Conservation (phyloP, 163 green algal species). For the Trebouxia gelatinosa region DNA sequence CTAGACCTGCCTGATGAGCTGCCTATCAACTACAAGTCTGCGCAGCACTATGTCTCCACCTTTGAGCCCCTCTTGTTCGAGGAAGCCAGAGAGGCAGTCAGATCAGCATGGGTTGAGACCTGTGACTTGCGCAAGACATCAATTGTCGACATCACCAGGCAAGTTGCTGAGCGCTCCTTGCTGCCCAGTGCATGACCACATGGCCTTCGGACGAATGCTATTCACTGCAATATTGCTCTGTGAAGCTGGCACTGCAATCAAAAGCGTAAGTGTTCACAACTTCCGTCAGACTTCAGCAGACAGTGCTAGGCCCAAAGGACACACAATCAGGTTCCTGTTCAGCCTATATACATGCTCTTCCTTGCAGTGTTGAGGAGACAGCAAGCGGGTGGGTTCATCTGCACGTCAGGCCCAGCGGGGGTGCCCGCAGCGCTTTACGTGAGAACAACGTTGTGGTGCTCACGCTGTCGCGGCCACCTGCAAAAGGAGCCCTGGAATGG, state of each 20-base stretch:
- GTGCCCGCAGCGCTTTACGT: background rate
- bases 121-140: constrained; percentile 29
- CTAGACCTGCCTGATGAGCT: constrained; percentile 38
- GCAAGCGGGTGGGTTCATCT: constrained; percentile 6
- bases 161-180: background rate
- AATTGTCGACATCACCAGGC: constrained; percentile 25
- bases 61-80: constrained; percentile 78
- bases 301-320: background rate
- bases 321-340: background rate
- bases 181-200: background rate
- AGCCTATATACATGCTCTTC: background rate
- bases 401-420: background rate
- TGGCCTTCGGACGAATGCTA: background rate
- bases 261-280: background rate
- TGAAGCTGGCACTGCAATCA: background rate
- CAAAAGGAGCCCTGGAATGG: constrained; percentile 36
- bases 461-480: constrained; percentile 35
- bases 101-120: constrained; percentile 47
- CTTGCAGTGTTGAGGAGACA: constrained; percentile 33
- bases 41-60: constrained; percentile 57
- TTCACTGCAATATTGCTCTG: background rate
- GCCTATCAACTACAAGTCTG: constrained; percentile 36
- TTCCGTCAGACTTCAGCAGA: background rate
- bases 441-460: constrained; percentile 43
- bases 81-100: constrained; percentile 63